Evolutionary conservation across 495 filamentous ascomycete species (phyloP), one percentile per base, ranked within the genome.

Genomic region (Aspergillus avenaceus): DNA sequence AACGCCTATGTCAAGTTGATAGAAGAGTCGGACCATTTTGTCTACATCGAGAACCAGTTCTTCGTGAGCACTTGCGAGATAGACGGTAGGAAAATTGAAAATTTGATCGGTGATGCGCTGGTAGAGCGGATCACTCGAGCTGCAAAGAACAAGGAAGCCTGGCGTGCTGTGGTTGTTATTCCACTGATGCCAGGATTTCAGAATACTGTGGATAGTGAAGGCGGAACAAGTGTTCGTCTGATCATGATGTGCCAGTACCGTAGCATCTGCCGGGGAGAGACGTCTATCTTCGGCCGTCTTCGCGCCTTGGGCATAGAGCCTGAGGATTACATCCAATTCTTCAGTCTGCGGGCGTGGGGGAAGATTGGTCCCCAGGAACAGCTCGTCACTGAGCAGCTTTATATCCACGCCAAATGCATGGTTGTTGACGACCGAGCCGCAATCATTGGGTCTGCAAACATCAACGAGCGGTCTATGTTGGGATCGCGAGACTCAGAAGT

Each of bases 41-140:
- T 99, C 49, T 97, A 99, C 65, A 95, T 99, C 52, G 93, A 99
- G 61, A 99, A 99, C 63, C 93, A 99, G 65, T 99, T 99, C 74
- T 99, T 95, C 71, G 88, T 99, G 71, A 93, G 85, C 47, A 95
- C 88, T 47, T 95, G 90, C 50, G 86, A 91, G 55, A 90, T 91
- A 13, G 83, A 95, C 48, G 88, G 87, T 29, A 86, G 82, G 37
- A 87, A 84, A 61, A 92, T 99, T 49, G 82, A 91, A 61, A 99
- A 99, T 57, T 77, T 82, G 52, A 96, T 99, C 57, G 92, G 95
- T 21, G 93, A 99, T 72, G 92, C 93, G 3, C 72, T 99, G 41
- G 95, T 97, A 8, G 87, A 95, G 61, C 84, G 93, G 41, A 93
- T 96, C 58, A 82, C 90, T 40, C 80, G 89, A 43, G 93, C 93